phyloP scores from a whole-genome alignment of 148 eudicot species.

The Fagopyrum homotropicum region DNA sequence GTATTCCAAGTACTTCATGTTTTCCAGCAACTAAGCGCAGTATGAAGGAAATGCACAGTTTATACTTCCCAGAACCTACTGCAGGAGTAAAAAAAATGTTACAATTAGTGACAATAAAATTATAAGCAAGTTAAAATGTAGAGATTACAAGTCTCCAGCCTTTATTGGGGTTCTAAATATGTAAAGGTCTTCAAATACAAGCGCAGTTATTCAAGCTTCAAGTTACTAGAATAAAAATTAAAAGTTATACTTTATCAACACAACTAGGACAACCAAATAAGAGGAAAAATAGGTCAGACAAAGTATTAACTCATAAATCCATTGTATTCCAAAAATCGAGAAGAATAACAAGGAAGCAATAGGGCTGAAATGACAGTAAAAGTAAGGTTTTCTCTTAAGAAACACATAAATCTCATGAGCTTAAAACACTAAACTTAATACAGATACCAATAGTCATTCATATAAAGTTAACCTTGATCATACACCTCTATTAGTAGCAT shows the following conservation, averaged over 20 bases:
- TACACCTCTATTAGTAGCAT: neutral
- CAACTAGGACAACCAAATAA: neutral
- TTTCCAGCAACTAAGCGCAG: constrained; percentile 8
- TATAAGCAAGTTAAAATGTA: neutral
- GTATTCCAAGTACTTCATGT: constrained; percentile 94
- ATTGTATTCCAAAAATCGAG: neutral
- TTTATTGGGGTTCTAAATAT: neutral
- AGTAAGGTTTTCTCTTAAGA: neutral
- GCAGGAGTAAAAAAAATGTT: neutral
- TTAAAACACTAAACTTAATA: no score
- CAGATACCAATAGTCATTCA: neutral
- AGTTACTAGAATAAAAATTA: neutral
- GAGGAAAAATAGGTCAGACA: neutral
- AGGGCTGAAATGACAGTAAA: neutral
- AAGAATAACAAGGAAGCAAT: no score
- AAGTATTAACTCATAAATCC: neutral
- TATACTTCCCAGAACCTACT: constrained; percentile 7
- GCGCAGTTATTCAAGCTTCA: neutral
- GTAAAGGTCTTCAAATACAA: neutral
- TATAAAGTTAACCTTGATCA: no score
- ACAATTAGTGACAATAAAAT: neutral
- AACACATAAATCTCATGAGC: no score
- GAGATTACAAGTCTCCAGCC: neutral
- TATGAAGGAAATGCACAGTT: constrained; percentile 3
- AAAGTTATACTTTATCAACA: neutral